phyloP scores from a whole-genome alignment of 2,329 filamentous ascomycete species.

The Tympanopsis confertula region DNA sequence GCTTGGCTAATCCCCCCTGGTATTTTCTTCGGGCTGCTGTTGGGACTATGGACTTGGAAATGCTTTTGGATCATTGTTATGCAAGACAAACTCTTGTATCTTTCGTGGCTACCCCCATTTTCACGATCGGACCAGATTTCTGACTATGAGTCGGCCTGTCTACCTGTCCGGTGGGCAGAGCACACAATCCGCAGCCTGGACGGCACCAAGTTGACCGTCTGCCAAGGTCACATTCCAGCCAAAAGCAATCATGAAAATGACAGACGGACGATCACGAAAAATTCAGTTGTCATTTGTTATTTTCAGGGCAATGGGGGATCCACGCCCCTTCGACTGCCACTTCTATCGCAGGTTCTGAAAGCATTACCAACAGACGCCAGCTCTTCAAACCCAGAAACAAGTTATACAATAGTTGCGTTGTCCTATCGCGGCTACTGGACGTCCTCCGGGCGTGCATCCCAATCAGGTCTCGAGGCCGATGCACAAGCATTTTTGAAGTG shows the following conservation, averaged over 20 bases:
- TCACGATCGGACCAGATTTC: constrained; percentile 54
- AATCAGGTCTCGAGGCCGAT: constrained; percentile 59
- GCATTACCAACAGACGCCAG: too few species aligned
- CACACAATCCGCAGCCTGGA: constrained; percentile 48
- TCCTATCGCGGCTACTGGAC: constrained; percentile 70
- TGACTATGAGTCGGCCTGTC: constrained; percentile 48
- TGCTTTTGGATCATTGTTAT: constrained; percentile 66
- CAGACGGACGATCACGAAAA: too few species aligned
- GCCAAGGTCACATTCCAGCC: too few species aligned
- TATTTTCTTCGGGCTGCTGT: constrained; percentile 54
- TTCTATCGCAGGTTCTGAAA: constrained; percentile 39
- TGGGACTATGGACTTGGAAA: constrained; percentile 54
- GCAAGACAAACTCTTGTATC: constrained; percentile 75
- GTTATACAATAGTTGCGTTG: constrained; percentile 39
- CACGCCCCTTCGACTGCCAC: constrained; percentile 41
- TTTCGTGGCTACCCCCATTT: constrained; percentile 64
- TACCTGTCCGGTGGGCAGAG: constrained; percentile 56
- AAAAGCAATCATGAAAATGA: too few species aligned
- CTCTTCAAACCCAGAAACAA: too few species aligned
- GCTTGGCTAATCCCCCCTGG: too few species aligned
- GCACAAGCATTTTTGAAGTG: constrained; percentile 52
- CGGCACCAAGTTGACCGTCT: constrained; percentile 54
- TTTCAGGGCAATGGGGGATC: constrained; percentile 37
- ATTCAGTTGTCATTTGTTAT: not conserved
- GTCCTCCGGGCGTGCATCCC: constrained; percentile 59